phyloP scores from a whole-genome alignment of 2,329 filamentous ascomycete species.

The Calycina herbarum region DNA sequence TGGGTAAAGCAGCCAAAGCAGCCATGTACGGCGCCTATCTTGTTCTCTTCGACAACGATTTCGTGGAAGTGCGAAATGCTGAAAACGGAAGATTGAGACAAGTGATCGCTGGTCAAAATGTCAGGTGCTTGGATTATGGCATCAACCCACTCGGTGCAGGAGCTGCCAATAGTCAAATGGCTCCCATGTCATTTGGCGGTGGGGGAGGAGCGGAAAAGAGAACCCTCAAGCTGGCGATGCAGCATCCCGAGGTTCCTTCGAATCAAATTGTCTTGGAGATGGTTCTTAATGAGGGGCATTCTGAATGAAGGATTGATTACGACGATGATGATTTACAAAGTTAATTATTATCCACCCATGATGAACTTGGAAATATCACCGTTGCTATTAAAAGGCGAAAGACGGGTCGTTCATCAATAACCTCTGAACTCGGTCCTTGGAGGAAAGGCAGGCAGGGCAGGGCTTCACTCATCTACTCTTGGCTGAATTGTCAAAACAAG shows the following conservation, averaged over 20 bases:
- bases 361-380: no score
- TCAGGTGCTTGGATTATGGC: conserved; percentile 87
- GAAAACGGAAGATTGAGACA: conserved; percentile 92
- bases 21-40: conserved; percentile 92
- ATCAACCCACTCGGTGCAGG: conserved; percentile 54
- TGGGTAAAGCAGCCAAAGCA: conserved; percentile 83
- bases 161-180: conserved; percentile 38
- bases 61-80: conserved; percentile 94
- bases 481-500: neutral
- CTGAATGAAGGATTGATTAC: conserved; percentile 28
- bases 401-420: neutral
- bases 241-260: conserved; percentile 82
- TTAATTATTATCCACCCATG: neutral
- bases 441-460: neutral
- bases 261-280: conserved; percentile 90
- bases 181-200: conserved; percentile 34
- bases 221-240: conserved; percentile 93
- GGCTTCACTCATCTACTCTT: neutral
- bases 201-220: conserved; percentile 50
- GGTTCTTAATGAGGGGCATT: conserved; percentile 83
- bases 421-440: neutral
- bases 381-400: neutral
- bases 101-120: conserved; percentile 89
- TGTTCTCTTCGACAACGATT: conserved; percentile 91
- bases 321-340: neutral